phyloP scores from a whole-genome alignment of 345 rosid species.

The Cardiospermum halicacabum region DNA sequence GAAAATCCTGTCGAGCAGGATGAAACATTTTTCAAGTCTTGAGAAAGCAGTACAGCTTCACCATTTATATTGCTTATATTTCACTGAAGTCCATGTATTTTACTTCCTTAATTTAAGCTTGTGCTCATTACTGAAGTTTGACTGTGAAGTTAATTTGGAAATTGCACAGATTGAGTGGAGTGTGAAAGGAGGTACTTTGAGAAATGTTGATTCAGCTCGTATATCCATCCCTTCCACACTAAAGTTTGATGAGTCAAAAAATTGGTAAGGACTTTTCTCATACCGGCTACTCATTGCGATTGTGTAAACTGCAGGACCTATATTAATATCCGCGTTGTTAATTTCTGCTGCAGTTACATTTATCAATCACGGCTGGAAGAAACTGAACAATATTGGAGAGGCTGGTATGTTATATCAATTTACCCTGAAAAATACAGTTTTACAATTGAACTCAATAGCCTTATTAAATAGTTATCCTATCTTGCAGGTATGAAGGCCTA shows the following conservation, averaged over 20 bases:
- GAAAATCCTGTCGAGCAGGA: slow-evolving; percentile 74
- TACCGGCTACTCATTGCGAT: not conserved
- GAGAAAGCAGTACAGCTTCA: slow-evolving; percentile 69
- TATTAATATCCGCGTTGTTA: slow-evolving; percentile 15
- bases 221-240: slow-evolving; percentile 78
- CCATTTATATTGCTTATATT: not conserved
- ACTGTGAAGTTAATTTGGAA: not conserved
- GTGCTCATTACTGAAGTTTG: slow-evolving; percentile 10
- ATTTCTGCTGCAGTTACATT: slow-evolving; percentile 54
- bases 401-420: slow-evolving; percentile 52
- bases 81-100: not conserved
- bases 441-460: not conserved
- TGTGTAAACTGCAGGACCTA: not conserved
- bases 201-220: slow-evolving; percentile 93
- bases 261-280: slow-evolving; percentile 50
- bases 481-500: slow-evolving; percentile 90
- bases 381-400: slow-evolving; percentile 96
- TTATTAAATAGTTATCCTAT: slow-evolving; percentile 10
- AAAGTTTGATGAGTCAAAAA: slow-evolving; percentile 66
- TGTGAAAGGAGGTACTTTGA: slow-evolving; percentile 75
- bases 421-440: not conserved
- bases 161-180: slow-evolving; percentile 75
- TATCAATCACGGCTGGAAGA: slow-evolving; percentile 64
- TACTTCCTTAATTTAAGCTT: slow-evolving; percentile 3
- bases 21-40: slow-evolving; percentile 81